Conservation (phyloP, 1,284 basidiomycete genomes). For the Pholiota adiposa region DNA sequence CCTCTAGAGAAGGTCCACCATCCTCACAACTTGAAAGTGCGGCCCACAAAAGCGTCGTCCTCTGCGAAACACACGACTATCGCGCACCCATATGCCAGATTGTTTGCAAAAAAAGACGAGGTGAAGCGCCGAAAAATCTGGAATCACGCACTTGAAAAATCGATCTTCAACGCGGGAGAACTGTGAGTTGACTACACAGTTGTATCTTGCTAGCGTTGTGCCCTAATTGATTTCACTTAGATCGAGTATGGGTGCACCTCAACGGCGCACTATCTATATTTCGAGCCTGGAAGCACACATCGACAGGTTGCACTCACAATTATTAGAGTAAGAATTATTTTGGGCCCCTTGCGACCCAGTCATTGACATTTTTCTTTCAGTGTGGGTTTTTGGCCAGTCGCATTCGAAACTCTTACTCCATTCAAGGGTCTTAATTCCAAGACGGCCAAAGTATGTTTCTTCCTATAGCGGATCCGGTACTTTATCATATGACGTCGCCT, state of each 20-base stretch:
- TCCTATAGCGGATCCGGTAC: neutral
- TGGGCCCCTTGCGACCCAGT: neutral
- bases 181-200: constrained; percentile 45
- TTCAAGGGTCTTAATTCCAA: constrained; percentile 70
- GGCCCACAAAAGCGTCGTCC: neutral
- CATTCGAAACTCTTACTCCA: constrained; percentile 53
- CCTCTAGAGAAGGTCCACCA: neutral
- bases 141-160: constrained; percentile 76
- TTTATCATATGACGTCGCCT: neutral
- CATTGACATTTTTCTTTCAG: constrained; percentile 22
- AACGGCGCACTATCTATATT: constrained; percentile 62
- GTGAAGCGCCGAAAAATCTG: constrained; percentile 72
- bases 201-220: neutral
- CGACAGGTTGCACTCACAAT: constrained; percentile 57
- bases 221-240: constrained; percentile 33
- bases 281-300: constrained; percentile 67
- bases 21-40: constrained; percentile 12
- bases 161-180: constrained; percentile 67
- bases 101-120: constrained; percentile 64
- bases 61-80: constrained; percentile 38
- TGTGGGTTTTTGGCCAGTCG: constrained; percentile 57
- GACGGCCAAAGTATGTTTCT: constrained; percentile 62
- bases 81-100: constrained; percentile 66
- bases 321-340: constrained; percentile 38
- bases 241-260: constrained; percentile 66